A percentile compares a stretch with the other conserved stretches of the same genome.
These are phyloP conservation scores for Cordia subcordata DNA, from an alignment of 257 asterid species.

Conservation along the genomic window DNA sequence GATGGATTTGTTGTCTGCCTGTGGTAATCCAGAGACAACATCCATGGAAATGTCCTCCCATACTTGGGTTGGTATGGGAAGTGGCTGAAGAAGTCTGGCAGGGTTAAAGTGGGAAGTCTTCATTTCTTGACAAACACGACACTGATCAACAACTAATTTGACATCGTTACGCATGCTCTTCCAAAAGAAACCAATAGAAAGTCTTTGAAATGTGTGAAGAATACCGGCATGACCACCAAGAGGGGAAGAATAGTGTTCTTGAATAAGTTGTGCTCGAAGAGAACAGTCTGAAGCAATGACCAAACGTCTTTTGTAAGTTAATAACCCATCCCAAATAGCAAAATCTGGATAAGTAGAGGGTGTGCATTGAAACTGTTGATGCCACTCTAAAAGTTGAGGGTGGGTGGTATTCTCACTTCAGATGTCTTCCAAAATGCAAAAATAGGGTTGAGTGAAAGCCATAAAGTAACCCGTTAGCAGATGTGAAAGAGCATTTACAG, in stretches of 20 bases:
- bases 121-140: not conserved
- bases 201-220: not conserved
- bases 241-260: too few relatives aligned
- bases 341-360: too few relatives aligned
- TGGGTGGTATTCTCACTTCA: too few relatives aligned
- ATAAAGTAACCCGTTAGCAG: not conserved
- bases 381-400: too few relatives aligned
- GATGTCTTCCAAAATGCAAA: too few relatives aligned
- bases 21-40: constrained; percentile 4
- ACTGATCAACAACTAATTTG: not conserved
- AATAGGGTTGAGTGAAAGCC: not conserved
- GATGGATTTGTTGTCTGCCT: not conserved
- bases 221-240: not conserved
- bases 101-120: not conserved
- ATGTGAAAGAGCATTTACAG: too few relatives aligned
- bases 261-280: too few relatives aligned
- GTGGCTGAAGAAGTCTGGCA: not conserved
- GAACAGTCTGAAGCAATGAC: too few relatives aligned
- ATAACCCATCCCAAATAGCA: too few relatives aligned
- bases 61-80: not conserved
- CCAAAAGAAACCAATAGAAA: not conserved
- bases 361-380: too few relatives aligned
- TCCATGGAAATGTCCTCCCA: not conserved
- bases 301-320: too few relatives aligned
- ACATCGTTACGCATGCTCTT: not conserved